Percentiles rank a stretch among this genome's conserved stretches.
Conservation (phyloP, 805 yeast species). For the Myxozyma sirexii region DNA sequence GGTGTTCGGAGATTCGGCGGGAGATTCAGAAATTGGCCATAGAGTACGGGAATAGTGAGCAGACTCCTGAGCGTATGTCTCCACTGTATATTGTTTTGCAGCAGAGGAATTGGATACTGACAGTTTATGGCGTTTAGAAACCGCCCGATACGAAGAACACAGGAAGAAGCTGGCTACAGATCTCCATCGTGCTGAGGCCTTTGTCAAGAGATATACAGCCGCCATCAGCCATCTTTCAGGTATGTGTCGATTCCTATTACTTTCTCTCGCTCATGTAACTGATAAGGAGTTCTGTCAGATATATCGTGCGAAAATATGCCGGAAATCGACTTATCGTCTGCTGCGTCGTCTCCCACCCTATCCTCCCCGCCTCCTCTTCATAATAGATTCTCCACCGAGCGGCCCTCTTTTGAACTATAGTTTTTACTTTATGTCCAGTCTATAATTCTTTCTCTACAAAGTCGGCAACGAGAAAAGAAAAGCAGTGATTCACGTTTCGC, state of each 20-base stretch:
- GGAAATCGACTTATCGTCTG: neutral
- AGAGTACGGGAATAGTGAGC: conserved; percentile 8
- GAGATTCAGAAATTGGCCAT: neutral
- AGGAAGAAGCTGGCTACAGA: conserved; percentile 22
- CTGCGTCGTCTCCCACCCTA: neutral
- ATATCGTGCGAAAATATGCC: conserved; percentile 20
- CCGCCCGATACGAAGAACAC: conserved; percentile 1
- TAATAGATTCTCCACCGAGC: neutral
- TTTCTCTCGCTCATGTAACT: too few relatives aligned
- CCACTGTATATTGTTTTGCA: too few relatives aligned
- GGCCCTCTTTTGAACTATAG: conserved; percentile 9
- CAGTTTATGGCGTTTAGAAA: too few relatives aligned
- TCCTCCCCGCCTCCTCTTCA: neutral
- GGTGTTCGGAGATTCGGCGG: conserved; percentile 22
- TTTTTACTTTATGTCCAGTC: neutral
- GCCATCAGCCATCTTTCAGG: conserved; percentile 26
- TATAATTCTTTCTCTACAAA: neutral
- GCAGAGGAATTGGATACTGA: too few relatives aligned
- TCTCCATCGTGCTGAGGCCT: conserved; percentile 26
- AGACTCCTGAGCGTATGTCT: conserved; percentile 13
- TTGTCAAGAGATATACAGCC: conserved; percentile 24
- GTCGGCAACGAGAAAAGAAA: neutral
- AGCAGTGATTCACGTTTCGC: too few relatives aligned
- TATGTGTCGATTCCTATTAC: neutral
- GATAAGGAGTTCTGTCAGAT: too few relatives aligned